Evolutionary conservation across 176 grass and related monocot species (phyloP), one percentile per base, ranked within the genome.

Genomic region (Tillandsia fasciculata): DNA sequence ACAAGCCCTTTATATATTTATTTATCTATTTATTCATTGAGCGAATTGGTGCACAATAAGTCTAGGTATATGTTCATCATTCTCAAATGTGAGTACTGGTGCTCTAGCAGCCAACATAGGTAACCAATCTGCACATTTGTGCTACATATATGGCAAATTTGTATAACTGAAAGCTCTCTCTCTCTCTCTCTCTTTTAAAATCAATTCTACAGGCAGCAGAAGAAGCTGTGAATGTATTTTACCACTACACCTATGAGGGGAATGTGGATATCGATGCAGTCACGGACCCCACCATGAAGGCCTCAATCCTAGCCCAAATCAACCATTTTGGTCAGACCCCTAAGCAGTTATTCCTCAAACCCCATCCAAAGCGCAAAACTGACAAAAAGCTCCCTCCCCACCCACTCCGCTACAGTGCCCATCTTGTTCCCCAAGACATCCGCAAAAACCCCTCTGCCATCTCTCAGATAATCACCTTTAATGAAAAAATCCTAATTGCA

Each of bases 301-400:
- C 95, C 81, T 99, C 95, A 10, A 99, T 99, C 76, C 80, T 99
- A 61, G 95, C 95, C 70, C 95, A 99, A 81, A 99, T 99, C 53
- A 99, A 99, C 82, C 95, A 99, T 81, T 99, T 99, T 70, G 95
- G 95, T 72, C 95, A 99, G 84, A 99, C 95, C 48, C 95, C 95
- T 14, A 99, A 99, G 76, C 95, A 99, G 72, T 77, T 99, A 66
- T 99, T 99, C 74, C 85, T 74, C 57, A 99, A 94, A 67, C 80
- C 95, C 50, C 95, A 99, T 73, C 81, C 77, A 61, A 89, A 99
- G 81, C 66, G 95, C 63, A 79, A 87, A 48, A 93, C 87, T 18
- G 95, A 99, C 75, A 87, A 82, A 69, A 99, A 99, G 76, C 42
- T 83, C 52, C 84, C 77, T 23, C 90, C 87, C 67, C 95, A 94